phyloP scores from a whole-genome alignment of 2,329 filamentous ascomycete genomes.

The Scytalidium sp. region DNA sequence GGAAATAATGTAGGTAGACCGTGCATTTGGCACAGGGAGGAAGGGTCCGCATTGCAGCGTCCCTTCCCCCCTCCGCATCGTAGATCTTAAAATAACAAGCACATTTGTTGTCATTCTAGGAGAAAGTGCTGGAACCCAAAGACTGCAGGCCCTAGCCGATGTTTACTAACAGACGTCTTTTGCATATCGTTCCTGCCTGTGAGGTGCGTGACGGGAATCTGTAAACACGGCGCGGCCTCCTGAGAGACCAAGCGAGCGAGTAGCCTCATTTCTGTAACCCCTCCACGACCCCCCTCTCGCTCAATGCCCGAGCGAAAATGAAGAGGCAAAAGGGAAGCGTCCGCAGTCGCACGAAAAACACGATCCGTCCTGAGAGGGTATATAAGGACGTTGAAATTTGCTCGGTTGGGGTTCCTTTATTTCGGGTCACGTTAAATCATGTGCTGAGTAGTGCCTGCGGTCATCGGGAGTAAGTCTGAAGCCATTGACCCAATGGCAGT shows the following conservation, averaged over 20 bases:
- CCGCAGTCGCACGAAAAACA: background rate
- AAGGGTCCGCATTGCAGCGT: background rate
- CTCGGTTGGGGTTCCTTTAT: constrained; percentile 8
- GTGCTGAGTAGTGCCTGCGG: constrained; percentile 20
- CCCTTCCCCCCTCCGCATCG: background rate
- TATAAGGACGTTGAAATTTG: constrained; percentile 7
- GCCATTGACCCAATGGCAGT: constrained; percentile 13
- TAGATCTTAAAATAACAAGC: background rate
- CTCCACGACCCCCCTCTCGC: background rate
- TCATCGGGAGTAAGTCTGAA: constrained; percentile 9
- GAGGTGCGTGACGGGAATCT: background rate
- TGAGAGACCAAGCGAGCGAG: background rate
- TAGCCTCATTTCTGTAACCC: constrained; percentile 1
- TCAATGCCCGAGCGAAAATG: too few species aligned
- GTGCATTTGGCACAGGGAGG: background rate
- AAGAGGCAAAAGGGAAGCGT: too few species aligned
- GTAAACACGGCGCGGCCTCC: background rate
- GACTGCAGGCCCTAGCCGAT: constrained; percentile 16
- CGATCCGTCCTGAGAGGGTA: background rate
- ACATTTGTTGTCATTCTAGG: background rate
- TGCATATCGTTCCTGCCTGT: constrained; percentile 1
- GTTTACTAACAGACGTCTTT: constrained; percentile 20
- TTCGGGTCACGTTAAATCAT: constrained; percentile 23
- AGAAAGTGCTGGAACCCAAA: constrained; percentile 15
- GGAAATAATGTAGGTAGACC: background rate